These are phyloP conservation scores for Clonostachys byssicola DNA, from an alignment of 2,329 filamentous ascomycete species.

Conservation along the genomic window DNA sequence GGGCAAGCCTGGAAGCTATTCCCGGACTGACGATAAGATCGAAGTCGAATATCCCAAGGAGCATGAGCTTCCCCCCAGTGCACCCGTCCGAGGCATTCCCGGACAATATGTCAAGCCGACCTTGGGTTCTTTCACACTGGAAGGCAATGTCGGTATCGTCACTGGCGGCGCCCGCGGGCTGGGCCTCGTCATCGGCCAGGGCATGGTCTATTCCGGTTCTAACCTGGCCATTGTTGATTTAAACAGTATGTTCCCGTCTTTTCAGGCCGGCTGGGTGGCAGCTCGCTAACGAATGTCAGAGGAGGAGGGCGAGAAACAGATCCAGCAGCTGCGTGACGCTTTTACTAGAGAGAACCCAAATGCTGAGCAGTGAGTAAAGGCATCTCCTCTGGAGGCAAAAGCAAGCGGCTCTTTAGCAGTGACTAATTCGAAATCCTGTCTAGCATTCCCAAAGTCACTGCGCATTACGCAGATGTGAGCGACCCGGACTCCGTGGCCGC, in stretches of 20 bases:
- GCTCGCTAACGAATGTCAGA: conserved; percentile 40
- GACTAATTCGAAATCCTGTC: not conserved
- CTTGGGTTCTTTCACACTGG: conserved; percentile 79
- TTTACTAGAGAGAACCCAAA: conserved; percentile 80
- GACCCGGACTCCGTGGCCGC: conserved; percentile 72
- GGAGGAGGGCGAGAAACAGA: conserved; percentile 79
- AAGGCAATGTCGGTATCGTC: conserved; percentile 78
- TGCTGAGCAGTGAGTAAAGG: conserved; percentile 51
- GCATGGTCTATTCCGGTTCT: conserved; percentile 81
- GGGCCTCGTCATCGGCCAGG: conserved; percentile 90
- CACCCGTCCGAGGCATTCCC: conserved; percentile 70
- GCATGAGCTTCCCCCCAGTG: conserved; percentile 65
- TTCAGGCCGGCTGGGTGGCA: too few species aligned
- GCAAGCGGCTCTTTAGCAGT: not conserved
- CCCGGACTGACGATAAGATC: conserved; percentile 76
- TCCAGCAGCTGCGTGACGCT: conserved; percentile 65
- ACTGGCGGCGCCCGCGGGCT: conserved; percentile 88
- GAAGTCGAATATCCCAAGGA: conserved; percentile 76
- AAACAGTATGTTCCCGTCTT: conserved; percentile 61
- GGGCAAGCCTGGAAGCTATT: conserved; percentile 58
- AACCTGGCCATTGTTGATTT: conserved; percentile 90
- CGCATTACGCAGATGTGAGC: conserved; percentile 86
- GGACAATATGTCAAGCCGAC: conserved; percentile 83
- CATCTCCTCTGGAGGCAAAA: not conserved
- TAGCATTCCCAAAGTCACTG: conserved; percentile 77